Percentiles rank a stretch among this genome's conserved stretches.
Evolutionary conservation across 805 yeast species (phyloP).

Genomic region (Metschnikowia lunata): DNA sequence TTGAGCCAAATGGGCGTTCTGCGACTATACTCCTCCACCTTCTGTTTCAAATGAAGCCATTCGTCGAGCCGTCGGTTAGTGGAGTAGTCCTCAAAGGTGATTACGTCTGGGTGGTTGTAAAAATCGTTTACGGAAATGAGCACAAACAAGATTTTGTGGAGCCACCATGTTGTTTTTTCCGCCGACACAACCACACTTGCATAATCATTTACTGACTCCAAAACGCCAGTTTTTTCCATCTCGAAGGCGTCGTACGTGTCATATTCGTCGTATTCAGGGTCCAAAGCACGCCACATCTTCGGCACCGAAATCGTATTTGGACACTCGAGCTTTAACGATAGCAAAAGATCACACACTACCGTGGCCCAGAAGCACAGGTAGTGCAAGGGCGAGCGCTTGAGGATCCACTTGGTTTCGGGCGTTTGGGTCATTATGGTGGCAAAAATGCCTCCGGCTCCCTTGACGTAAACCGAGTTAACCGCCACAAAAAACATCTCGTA

Average conservation of each 20-base stretch:
- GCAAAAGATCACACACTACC: slow-evolving; percentile 31
- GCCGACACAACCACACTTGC: slow-evolving; percentile 10
- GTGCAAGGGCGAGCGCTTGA: slow-evolving; percentile 28
- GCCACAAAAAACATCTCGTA: slow-evolving; percentile 39
- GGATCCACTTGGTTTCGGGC: slow-evolving; percentile 17
- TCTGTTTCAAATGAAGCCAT: slow-evolving; percentile 26
- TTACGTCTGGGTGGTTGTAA: slow-evolving; percentile 22
- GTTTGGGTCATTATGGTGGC: slow-evolving; percentile 24
- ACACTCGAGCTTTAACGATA: slow-evolving; percentile 28
- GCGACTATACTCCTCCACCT: slow-evolving; percentile 27
- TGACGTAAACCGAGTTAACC: slow-evolving; percentile 33
- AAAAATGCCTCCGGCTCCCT: slow-evolving; percentile 34
- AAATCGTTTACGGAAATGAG: slow-evolving; percentile 30
- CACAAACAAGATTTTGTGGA: slow-evolving; percentile 26
- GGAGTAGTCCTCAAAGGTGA: slow-evolving; percentile 24
- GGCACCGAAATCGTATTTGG: slow-evolving; percentile 32
- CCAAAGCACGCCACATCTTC: slow-evolving; percentile 30
- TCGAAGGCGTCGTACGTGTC: slow-evolving; percentile 10
- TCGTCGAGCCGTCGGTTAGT: slow-evolving; percentile 20
- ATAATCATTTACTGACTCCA: slow-evolving; percentile 4
- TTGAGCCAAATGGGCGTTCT: slow-evolving; percentile 27
- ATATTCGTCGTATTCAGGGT: slow-evolving; percentile 23
- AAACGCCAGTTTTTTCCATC: slow-evolving; percentile 1
- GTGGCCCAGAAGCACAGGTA: slow-evolving; percentile 36
- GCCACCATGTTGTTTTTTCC: slow-evolving; percentile 33